phyloP scores from a whole-genome alignment of 2,329 filamentous ascomycete genomes.

The Triangularia verruculosa region DNA sequence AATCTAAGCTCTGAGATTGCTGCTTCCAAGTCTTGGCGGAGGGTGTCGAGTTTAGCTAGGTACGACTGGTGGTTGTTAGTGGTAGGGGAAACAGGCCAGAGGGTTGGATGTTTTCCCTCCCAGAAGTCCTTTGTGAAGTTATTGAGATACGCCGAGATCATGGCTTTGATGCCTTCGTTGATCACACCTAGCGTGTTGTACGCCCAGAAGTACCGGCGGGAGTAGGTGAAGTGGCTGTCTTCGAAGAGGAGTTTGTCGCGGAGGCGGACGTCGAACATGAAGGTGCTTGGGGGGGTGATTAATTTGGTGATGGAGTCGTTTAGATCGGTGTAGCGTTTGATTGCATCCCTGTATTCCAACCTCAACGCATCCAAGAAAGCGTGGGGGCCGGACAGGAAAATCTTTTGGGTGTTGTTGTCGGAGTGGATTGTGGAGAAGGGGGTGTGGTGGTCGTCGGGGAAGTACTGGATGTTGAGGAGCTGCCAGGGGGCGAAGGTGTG shows the following conservation, averaged over 20 bases:
- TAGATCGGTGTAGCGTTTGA: conserved; percentile 55
- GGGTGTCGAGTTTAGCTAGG: conserved; percentile 43
- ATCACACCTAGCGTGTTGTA: conserved; percentile 59
- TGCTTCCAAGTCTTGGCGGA: conserved; percentile 49
- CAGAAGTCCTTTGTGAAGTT: conserved; percentile 59
- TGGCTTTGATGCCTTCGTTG: conserved; percentile 57
- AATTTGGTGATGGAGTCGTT: conserved; percentile 56
- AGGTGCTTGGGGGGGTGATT: conserved; percentile 55
- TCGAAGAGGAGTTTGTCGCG: conserved; percentile 60
- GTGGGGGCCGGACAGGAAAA: conserved; percentile 60
- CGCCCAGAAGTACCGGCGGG: conserved; percentile 60
- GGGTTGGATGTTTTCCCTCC: conserved; percentile 50
- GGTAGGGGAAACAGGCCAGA: conserved; percentile 56
- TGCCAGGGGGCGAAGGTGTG: conserved; percentile 61
- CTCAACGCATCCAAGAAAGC: conserved; percentile 59
- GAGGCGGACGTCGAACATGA: conserved; percentile 56
- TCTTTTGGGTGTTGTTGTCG: conserved; percentile 52
- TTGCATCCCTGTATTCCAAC: conserved; percentile 58
- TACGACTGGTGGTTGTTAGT: no score
- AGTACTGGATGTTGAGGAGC: conserved; percentile 56
- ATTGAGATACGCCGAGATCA: conserved; percentile 54
- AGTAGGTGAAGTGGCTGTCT: conserved; percentile 59
- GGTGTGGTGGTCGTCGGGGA: conserved; percentile 56
- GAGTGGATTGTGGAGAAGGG: conserved; percentile 40
- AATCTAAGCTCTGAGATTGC: conserved; percentile 49